These are phyloP conservation scores for Athelia psychrophila DNA, from an alignment of 1,284 basidiomycete genomes.

Conservation along the genomic window DNA sequence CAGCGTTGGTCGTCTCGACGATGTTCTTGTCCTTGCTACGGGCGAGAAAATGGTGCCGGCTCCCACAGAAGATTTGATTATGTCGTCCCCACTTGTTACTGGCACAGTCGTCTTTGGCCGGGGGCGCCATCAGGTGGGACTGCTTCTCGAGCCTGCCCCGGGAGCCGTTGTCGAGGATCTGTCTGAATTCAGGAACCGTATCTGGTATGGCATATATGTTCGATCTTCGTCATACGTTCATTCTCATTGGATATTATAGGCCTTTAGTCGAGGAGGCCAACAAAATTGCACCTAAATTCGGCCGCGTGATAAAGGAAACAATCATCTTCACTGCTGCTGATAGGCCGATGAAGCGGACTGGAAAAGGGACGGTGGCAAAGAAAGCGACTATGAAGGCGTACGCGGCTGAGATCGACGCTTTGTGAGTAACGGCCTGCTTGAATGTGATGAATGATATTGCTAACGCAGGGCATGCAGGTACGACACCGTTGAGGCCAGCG, in stretches of 20 bases:
- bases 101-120: slow-evolving; percentile 22
- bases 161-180: slow-evolving; percentile 19
- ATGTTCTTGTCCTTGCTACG: slow-evolving; percentile 36
- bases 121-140: slow-evolving; percentile 16
- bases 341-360: slow-evolving; percentile 22
- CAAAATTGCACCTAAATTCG: slow-evolving; percentile 25
- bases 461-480: too few relatives aligned
- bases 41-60: slow-evolving; percentile 38
- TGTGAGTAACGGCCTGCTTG: slow-evolving; percentile 11
- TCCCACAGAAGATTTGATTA: slow-evolving; percentile 32
- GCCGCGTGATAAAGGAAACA: slow-evolving; percentile 30
- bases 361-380: slow-evolving; percentile 24
- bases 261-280: slow-evolving; percentile 30
- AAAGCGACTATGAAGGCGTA: slow-evolving; percentile 24
- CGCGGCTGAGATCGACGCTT: slow-evolving; percentile 20
- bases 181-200: slow-evolving; percentile 17
- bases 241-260: slow-evolving; percentile 9
- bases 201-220: slow-evolving; percentile 19
- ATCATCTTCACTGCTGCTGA: slow-evolving; percentile 20
- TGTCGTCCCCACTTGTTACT: slow-evolving; percentile 8
- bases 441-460: background rate
- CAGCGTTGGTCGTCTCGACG: slow-evolving; percentile 34
- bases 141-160: slow-evolving; percentile 22
- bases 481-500: slow-evolving; percentile 21
- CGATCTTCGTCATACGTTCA: background rate